Evolutionary conservation across 495 filamentous ascomycete genomes (phyloP), one percentile per base, ranked within the genome.

Genomic region (Aspergillus biplanus): DNA sequence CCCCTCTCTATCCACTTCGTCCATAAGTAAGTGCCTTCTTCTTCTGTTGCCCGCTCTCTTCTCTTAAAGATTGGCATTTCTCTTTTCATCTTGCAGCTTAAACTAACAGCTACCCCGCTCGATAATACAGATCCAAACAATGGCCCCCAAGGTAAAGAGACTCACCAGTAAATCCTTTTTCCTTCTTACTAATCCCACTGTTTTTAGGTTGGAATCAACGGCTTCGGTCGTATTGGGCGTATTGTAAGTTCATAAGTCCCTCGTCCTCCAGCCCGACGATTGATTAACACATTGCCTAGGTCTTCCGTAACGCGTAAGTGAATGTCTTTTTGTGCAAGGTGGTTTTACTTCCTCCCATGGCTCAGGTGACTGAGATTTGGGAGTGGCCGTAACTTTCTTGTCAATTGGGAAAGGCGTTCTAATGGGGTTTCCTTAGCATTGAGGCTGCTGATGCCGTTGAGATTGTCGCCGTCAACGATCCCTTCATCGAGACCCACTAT

Each of bases 211-310:
- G 93, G 93, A 72, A 97, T 97, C 87, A 99, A 97, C 88, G 95
- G 95, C 78, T 99, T 99, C 85, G 95, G 95, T 84, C 94, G 95
- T 80, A 99, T 99, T 80, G 95, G 95, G 67, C 90, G 95, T 78
- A 97, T 99, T 78, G 96, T 93, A 73, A 79, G 82, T 82, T 50
- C 21, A 49, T 39, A 8, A 44, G 21, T 35, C 33, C 33, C 32
- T 32, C 7, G n/a, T 16, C 35, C 52, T 33, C 50, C 49, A n/a
- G 27, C 15, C 12, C 18, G 13, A 33, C n/a, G 31, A 31, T 15
- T 21, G 33, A 48, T 65, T 80, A 73, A 77, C 66, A 21, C 33
- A 48, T 31, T 39, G 27, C 18, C 53, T 62, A 86, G 83, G 80
- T 92, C 81, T 87, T 91, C 84, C 89, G 89, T 75, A 91, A 91